Percentiles rank a stretch among this genome's conserved stretches.
Evolutionary conservation across 176 grass and related monocot species (phyloP).

Genomic region (Zoysia pacifica): DNA sequence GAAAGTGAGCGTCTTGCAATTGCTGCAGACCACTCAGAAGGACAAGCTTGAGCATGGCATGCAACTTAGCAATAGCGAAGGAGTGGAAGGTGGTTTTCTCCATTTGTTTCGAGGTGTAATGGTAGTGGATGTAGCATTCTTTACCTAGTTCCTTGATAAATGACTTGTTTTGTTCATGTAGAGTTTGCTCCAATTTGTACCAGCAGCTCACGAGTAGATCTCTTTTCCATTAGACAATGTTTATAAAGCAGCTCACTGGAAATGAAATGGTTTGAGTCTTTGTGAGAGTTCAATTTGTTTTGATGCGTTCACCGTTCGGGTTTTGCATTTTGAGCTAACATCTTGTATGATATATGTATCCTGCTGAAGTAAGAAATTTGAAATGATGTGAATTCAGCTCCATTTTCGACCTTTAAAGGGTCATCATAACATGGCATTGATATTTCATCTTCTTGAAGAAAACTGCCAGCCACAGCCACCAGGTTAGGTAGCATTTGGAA

Average conservation of each 20-base stretch:
- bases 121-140: constrained; percentile 67
- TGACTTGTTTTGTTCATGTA: constrained; percentile 67
- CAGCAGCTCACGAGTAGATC: constrained; percentile 53
- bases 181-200: constrained; percentile 66
- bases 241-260: constrained; percentile 40
- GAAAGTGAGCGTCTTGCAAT: constrained; percentile 63
- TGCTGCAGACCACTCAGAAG: constrained; percentile 48
- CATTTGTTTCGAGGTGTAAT: constrained; percentile 43
- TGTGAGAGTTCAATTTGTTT: too few species aligned
- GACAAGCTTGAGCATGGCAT: constrained; percentile 57
- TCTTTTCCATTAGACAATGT: constrained; percentile 69
- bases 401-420: constrained; percentile 35
- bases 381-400: too few species aligned
- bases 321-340: too few species aligned
- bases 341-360: too few species aligned
- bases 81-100: constrained; percentile 53
- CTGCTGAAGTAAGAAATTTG: too few species aligned
- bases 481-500: constrained; percentile 6
- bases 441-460: constrained; percentile 28
- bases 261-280: too few species aligned
- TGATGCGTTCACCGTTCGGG: too few species aligned
- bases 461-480: neutral
- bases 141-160: constrained; percentile 54
- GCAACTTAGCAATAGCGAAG: constrained; percentile 36
- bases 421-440: neutral